These are phyloP conservation scores for Mixia osmundae DNA, from an alignment of 1,284 basidiomycete genomes.

Conservation along the genomic window DNA sequence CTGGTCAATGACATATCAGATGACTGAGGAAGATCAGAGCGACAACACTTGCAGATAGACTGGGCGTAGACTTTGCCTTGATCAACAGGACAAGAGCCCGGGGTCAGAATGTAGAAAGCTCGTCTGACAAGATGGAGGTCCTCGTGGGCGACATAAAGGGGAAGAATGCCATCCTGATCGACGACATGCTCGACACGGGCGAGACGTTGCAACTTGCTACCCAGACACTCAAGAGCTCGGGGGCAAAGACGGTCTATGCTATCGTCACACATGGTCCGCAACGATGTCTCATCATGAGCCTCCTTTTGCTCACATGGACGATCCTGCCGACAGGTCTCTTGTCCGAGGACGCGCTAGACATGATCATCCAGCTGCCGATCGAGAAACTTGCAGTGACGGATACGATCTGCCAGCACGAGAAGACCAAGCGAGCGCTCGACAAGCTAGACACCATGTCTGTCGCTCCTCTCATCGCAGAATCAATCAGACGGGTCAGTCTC, in stretches of 20 bases:
- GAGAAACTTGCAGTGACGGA: conserved; percentile 74
- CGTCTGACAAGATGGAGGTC: conserved; percentile 46
- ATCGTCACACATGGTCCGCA: conserved; percentile 68
- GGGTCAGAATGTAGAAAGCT: conserved; percentile 43
- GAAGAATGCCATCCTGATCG: conserved; percentile 83
- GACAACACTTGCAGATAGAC: conserved; percentile 81
- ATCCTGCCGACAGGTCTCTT: conserved; percentile 39
- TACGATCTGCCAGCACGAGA: conserved; percentile 42
- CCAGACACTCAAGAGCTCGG: conserved; percentile 60
- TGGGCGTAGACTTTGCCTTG: conserved; percentile 85
- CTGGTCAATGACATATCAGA: not conserved
- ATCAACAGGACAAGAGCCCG: conserved; percentile 59
- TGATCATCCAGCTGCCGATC: conserved; percentile 53
- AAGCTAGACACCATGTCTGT: conserved; percentile 47
- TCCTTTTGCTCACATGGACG: not conserved
- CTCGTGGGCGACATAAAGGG: conserved; percentile 89
- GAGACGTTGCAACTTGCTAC: conserved; percentile 65
- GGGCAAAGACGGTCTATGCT: conserved; percentile 68
- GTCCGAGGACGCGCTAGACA: conserved; percentile 56
- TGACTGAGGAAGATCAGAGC: conserved; percentile 32
- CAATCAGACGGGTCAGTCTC: conserved; percentile 74
- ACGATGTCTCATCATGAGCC: conserved; percentile 6
- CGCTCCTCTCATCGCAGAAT: conserved; percentile 75
- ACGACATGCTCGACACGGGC: conserved; percentile 97
- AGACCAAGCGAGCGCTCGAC: conserved; percentile 25